phyloP scores from a whole-genome alignment of 306 rosid species.

The Cotoneaster glaucophyllus region DNA sequence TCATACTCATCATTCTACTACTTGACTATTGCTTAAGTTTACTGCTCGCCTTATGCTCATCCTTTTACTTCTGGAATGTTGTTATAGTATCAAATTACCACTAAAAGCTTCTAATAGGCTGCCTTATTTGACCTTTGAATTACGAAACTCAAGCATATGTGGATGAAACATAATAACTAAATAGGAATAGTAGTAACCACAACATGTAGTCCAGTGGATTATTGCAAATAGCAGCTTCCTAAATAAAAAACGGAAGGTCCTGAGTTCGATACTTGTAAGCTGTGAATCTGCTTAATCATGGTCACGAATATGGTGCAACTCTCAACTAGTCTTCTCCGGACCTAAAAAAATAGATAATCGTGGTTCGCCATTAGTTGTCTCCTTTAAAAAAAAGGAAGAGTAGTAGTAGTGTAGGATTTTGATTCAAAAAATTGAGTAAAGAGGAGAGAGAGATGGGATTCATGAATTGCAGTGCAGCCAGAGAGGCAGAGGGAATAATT shows the following conservation, averaged over 20 bases:
- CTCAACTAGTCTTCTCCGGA: fast-evolving
- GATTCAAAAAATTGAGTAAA: not conserved
- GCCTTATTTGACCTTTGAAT: not conserved
- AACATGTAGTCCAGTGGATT: too few relatives aligned
- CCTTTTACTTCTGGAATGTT: not conserved
- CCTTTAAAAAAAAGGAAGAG: not conserved
- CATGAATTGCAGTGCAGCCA: not conserved
- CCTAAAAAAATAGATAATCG: too few relatives aligned
- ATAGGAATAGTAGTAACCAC: not conserved
- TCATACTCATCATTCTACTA: too few relatives aligned
- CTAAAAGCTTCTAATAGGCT: not conserved
- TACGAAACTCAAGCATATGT: not conserved
- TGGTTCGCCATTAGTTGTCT: fast-evolving
- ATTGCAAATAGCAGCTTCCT: too few relatives aligned
- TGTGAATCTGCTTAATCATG: too few relatives aligned
- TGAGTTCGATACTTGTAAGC: too few relatives aligned
- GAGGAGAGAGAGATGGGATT: not conserved
- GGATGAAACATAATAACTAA: not conserved
- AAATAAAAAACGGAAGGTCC: too few relatives aligned
- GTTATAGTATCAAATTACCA: not conserved
- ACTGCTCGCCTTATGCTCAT: not conserved
- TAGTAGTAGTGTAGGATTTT: not conserved
- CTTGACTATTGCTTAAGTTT: not conserved
- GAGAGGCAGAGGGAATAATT: not conserved
- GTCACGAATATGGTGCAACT: fast-evolving